Base-by-base conservation (phyloP, 345 rosid genomes). In the Brassica rapa region DNA sequence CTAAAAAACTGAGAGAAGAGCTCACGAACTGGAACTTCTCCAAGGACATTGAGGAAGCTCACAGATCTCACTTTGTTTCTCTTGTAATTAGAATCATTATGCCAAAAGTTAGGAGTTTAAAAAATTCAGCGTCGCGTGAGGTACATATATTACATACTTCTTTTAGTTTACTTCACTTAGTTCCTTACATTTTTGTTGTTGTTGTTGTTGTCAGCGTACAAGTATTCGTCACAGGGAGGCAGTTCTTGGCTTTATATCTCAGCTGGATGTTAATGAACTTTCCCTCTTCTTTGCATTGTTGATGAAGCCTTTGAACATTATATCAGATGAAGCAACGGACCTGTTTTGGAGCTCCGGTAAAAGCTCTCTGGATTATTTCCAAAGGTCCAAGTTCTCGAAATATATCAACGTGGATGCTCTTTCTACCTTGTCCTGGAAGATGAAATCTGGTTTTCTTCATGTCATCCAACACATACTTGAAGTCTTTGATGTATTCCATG, bases 91-190 rank as follows among this genome's bases (percentile, higher is more conserved):
- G 85, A 11, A 78, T 93, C 62, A 82, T 93, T 78, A 85, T 86
- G 80, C 94, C 96, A 57, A 93, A 90, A 88, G 89, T 93, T 70
- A 86, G 93, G 83, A 93, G 81, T 71, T 77, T 88, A 76, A 91
- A 88, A 86, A 83, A 70, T 1, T 89, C 89, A 24, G 94, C 93
- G 43, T 85, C 98, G 59, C 88, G 93, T 62, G 87, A 91, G 90
- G 98, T 93, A 82, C 71, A 66, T 62, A 1, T 27, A 9, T 61
- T 62, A 25, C 55, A 66, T 73, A 39, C 73, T 29, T 43, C 6
- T 23, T 51, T 41, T 5, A 15, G n/a, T 37, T 75, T 72, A 60
- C 69, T 23, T 16, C 53, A 35, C 19, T 37, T 71, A 19, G 41
- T 46, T 77, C 64, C 27, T 25, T 62, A 70, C 16, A 9, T 5